These are phyloP conservation scores for Magnolia changhungtana DNA, from an alignment of 164 flowering plant species.

Conservation along the genomic window DNA sequence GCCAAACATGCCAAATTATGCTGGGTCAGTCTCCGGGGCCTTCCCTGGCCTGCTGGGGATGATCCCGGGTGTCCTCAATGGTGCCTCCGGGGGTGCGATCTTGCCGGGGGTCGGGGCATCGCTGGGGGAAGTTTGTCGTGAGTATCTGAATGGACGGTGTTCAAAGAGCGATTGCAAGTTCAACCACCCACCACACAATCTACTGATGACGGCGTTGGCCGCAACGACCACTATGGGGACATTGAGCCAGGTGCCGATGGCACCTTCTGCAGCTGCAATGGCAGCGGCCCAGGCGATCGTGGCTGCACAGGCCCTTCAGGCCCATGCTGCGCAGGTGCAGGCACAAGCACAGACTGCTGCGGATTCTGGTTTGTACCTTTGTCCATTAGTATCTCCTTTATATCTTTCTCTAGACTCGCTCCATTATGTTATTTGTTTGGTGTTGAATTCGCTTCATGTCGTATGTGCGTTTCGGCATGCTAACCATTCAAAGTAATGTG, in stretches of 20 bases:
- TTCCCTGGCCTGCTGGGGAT: slow-evolving; percentile 89
- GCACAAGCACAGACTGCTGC: slow-evolving; percentile 65
- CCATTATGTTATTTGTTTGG: background rate
- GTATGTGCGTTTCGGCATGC: background rate
- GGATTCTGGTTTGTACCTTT: slow-evolving; percentile 47
- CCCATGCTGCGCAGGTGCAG: slow-evolving; percentile 93
- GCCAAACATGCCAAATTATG: slow-evolving; percentile 99
- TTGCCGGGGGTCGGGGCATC: slow-evolving; percentile 95
- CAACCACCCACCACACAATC: slow-evolving; percentile 86
- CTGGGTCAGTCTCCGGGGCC: slow-evolving; percentile 86
- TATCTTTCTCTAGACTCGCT: background rate
- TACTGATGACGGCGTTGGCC: slow-evolving; percentile 85
- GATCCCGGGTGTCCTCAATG: slow-evolving; percentile 84
- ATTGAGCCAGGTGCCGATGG: slow-evolving; percentile 95
- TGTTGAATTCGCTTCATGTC: background rate
- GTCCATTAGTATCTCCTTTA: background rate
- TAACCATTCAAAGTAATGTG: background rate
- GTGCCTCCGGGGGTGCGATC: slow-evolving; percentile 87
- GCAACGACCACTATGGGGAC: slow-evolving; percentile 82
- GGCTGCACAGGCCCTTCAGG: slow-evolving; percentile 98
- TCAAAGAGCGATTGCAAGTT: slow-evolving; percentile 77
- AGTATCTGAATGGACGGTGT: slow-evolving; percentile 84
- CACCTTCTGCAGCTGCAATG: slow-evolving; percentile 99
- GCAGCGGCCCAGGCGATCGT: slow-evolving; percentile 99
- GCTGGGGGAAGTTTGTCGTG: slow-evolving; percentile 91